Evolutionary conservation across 768 basidiomycete species (phyloP).

Genomic region (Galerina sulciceps): DNA sequence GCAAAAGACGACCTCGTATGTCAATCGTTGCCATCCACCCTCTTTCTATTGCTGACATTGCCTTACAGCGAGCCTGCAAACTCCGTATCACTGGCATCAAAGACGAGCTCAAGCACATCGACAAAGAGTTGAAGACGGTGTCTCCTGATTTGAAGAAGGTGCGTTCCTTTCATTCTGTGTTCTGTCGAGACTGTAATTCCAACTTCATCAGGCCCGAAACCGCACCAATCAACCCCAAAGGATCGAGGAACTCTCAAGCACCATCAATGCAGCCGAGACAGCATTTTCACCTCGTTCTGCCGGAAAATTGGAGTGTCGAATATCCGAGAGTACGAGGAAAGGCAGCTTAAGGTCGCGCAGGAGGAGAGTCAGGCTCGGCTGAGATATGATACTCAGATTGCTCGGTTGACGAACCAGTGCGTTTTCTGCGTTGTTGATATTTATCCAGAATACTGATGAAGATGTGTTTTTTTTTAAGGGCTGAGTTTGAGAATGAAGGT

Average conservation of each 20-base stretch:
- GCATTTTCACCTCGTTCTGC: conserved; percentile 80
- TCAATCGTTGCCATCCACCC: conserved; percentile 4
- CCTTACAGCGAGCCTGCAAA: conserved; percentile 79
- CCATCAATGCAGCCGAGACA: conserved; percentile 79
- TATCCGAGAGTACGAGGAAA: conserved; percentile 94
- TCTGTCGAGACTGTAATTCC: background rate
- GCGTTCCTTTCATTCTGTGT: background rate
- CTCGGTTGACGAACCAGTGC: conserved; percentile 84
- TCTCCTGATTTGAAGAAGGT: conserved; percentile 78
- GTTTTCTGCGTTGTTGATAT: conserved; percentile 24
- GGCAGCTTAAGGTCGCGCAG: conserved; percentile 86
- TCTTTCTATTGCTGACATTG: conserved; percentile 24
- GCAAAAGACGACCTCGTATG: conserved; percentile 84
- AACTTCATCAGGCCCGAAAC: conserved; percentile 49
- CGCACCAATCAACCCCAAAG: no score
- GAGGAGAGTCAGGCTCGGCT: conserved; percentile 86
- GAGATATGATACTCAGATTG: conserved; percentile 85
- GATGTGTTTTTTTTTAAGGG: conserved; percentile 44
- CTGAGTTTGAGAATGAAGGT: conserved; percentile 82
- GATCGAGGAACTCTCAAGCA: conserved; percentile 55
- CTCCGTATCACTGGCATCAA: conserved; percentile 77
- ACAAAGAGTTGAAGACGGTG: conserved; percentile 68
- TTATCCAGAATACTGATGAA: background rate
- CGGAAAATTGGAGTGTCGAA: conserved; percentile 73
- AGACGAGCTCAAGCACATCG: conserved; percentile 83